A percentile compares a stretch with the other conserved stretches of the same genome.
Evolutionary conservation across 163 green algal genomes (phyloP).

Genomic region (Botryococcus braunii): DNA sequence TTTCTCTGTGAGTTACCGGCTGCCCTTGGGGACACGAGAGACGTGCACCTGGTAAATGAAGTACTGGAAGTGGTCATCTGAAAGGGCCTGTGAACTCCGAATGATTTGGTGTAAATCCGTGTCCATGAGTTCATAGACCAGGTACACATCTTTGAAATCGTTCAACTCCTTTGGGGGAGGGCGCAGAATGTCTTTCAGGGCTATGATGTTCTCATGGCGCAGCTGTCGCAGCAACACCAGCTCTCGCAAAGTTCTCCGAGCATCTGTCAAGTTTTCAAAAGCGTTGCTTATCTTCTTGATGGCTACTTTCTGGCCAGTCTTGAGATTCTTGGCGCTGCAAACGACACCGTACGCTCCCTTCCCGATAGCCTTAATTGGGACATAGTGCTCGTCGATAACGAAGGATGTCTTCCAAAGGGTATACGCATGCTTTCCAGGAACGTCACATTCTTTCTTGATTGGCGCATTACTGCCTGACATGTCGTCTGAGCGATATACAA

Average conservation of each 20-base stretch:
- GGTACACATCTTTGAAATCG: conserved; percentile 91
- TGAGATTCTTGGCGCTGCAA: conserved; percentile 71
- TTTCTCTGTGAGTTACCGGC: too few species aligned
- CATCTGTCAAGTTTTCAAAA: conserved; percentile 94
- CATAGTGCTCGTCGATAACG: conserved; percentile 43
- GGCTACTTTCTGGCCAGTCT: conserved; percentile 75
- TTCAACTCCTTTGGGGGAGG: conserved; percentile 23
- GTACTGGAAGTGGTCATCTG: conserved; percentile 96
- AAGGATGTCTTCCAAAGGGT: conserved; percentile 46
- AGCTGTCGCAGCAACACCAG: conserved; percentile 83
- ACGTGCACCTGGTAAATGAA: conserved; percentile 88
- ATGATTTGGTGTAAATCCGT: conserved; percentile 99
- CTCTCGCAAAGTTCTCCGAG: conserved; percentile 83
- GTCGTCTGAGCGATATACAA: too few species aligned
- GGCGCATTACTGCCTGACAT: conserved; percentile 21
- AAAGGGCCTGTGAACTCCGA: conserved; percentile 79
- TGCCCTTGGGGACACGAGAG: too few species aligned
- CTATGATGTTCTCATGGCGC: conserved; percentile 91
- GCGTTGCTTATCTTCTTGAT: conserved; percentile 97
- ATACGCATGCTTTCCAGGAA: conserved; percentile 37
- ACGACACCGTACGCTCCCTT: conserved; percentile 96
- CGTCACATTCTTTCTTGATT: conserved; percentile 34
- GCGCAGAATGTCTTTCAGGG: conserved; percentile 53
- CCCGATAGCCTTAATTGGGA: conserved; percentile 59
- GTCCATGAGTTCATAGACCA: conserved; percentile 99